Evolutionary conservation across 208 protist genomes (phyloP).

Genomic region (Acanthamoeba lenticulata): DNA sequence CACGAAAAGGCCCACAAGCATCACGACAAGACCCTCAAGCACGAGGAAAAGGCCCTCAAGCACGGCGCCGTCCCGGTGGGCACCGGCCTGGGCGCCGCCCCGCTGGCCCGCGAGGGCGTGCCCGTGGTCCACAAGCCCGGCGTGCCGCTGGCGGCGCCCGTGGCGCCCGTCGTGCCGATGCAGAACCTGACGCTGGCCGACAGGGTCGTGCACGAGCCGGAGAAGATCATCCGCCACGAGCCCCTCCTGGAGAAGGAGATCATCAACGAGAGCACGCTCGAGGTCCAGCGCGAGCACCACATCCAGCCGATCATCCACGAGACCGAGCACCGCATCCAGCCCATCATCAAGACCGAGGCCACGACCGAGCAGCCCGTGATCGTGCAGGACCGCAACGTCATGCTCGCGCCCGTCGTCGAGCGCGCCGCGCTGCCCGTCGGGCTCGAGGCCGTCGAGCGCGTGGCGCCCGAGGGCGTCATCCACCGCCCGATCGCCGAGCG

Average conservation of each 20-base stretch:
- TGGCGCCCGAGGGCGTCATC: neutral
- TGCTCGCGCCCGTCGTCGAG: neutral
- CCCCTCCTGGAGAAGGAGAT: neutral
- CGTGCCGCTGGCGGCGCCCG: neutral
- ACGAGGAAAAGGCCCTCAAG: too few relatives aligned
- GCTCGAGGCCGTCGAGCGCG: neutral
- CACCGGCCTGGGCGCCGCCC: neutral
- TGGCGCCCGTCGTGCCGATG: neutral
- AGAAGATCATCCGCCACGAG: neutral
- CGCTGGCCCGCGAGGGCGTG: neutral
- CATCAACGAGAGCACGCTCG: neutral
- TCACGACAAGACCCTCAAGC: too few relatives aligned
- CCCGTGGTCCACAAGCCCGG: neutral
- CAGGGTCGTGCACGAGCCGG: neutral
- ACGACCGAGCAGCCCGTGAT: neutral
- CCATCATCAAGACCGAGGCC: neutral
- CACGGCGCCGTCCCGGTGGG: neutral
- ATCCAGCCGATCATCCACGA: neutral
- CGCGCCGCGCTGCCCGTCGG: neutral
- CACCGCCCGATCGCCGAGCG: neutral
- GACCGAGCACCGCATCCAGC: neutral
- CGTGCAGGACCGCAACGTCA: neutral
- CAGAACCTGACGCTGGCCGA: neutral
- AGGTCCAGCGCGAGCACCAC: neutral
- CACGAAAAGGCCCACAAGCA: neutral